Evolutionary conservation across 2,329 filamentous ascomycete genomes (phyloP).

Genomic region (Didymellaceae sp.): DNA sequence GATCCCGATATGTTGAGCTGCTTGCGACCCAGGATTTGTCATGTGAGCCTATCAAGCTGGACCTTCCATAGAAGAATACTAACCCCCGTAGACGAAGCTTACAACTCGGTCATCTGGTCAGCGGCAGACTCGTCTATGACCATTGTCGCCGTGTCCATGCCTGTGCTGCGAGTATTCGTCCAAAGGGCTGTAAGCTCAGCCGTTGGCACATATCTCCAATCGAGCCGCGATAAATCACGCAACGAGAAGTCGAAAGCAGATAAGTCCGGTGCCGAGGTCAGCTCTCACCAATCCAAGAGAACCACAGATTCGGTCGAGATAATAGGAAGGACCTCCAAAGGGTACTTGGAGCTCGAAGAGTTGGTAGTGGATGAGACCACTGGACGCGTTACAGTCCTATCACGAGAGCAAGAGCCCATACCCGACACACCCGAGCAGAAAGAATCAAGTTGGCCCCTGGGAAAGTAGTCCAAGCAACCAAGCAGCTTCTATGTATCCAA

Average conservation of each 20-base stretch:
- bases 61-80: not conserved
- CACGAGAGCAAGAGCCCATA: not conserved
- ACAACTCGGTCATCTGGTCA: slow-evolving; percentile 3
- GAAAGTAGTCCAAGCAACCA: no score
- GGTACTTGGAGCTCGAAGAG: slow-evolving; percentile 3
- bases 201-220: not conserved
- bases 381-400: not conserved
- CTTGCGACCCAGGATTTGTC: slow-evolving; percentile 17
- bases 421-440: not conserved
- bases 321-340: not conserved
- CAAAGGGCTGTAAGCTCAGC: not conserved
- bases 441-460: not conserved
- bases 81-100: not conserved
- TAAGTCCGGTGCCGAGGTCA: not conserved
- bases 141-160: slow-evolving; percentile 2
- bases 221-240: not conserved
- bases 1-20: slow-evolving; percentile 16
- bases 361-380: slow-evolving; percentile 1
- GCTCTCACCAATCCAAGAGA: not conserved
- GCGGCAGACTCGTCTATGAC: slow-evolving; percentile 1
- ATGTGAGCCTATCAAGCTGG: slow-evolving; percentile 5
- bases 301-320: not conserved
- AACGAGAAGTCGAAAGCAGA: not conserved
- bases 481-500: no score
- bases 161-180: not conserved